Base-by-base conservation (phyloP, 225 moss, liverwort and hornwort genomes). In the Physcomitrium patens region DNA sequence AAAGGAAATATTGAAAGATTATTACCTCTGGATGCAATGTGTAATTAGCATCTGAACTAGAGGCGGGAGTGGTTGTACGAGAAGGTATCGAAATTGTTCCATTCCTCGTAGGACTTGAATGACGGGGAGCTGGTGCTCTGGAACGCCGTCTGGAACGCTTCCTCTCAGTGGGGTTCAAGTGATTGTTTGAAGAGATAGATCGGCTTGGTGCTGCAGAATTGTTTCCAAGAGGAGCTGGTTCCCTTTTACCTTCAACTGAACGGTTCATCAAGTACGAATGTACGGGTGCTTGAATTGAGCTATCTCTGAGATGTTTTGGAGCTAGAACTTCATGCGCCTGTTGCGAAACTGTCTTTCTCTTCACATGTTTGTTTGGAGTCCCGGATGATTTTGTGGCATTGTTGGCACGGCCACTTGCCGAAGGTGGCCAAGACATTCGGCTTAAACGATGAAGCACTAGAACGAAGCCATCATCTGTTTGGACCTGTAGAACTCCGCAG, bases 391-490 rank as follows among this genome's bases (percentile, higher is more conserved):
- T 31, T 8, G 60, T 9, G 19, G 10, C 22, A 23, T 59, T 45
- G 18, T 18, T 71, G 9, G 63, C 64, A 24, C 37, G 63, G 46
- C 28, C 71, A 11, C 12, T 48, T 41, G 22, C 52, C 26, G 73
- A 28, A 49, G 15, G 48, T 19, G 70, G 43, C 28, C 49, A 72
- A 18, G 20, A 51, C 9, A 14, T 28, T 49, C 31, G 71, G 65
- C 82, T 78, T 59, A 89, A 47, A 19, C 83, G 83, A 67, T 89
- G 88, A 65, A 89, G 58, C 12, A 58, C 73, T 5, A 89, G 76
- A 27, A 85, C 54, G 74, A 74, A 89, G 15, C 83, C 83, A 22
- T 85, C 85, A n/a, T 79, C 47, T 48, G 88, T 89, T 77, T 85
- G 70, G 10, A 89, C 80, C 18, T 80, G 69, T 46, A 56, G 57